Percentiles rank a stretch among this genome's conserved stretches.
These are phyloP conservation scores for Hygrophorus russula DNA, from an alignment of 768 basidiomycete genomes.

Conservation along the genomic window DNA sequence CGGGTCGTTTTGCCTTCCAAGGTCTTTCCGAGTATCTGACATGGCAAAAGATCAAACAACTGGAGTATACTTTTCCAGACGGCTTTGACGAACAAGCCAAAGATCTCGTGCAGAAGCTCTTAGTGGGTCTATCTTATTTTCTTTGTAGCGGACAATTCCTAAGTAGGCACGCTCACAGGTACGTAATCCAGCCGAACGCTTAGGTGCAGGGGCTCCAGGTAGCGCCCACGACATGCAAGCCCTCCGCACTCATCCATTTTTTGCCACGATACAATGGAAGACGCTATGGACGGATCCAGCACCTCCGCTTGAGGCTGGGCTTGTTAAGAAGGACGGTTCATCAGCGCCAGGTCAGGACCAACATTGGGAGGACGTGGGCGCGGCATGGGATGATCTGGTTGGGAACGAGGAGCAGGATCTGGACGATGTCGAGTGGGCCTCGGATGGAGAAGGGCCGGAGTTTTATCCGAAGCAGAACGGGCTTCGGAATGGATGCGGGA, in stretches of 20 bases:
- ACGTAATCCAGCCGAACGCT: conserved; percentile 24
- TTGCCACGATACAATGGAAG: conserved; percentile 36
- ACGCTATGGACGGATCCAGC: conserved; percentile 44
- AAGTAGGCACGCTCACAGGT: conserved; percentile 12
- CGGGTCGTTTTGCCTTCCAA: conserved; percentile 86
- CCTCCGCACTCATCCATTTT: conserved; percentile 43
- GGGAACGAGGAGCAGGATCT: conserved; percentile 17
- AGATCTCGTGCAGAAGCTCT: conserved; percentile 65
- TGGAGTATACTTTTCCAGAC: conserved; percentile 81
- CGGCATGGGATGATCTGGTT: conserved; percentile 41
- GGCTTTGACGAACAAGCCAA: conserved; percentile 75
- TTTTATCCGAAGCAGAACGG: conserved; percentile 5
- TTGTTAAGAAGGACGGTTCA: conserved; percentile 34
- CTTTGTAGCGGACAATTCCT: neutral
- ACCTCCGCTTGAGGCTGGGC: conserved; percentile 41
- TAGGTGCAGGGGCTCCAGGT: conserved; percentile 36
- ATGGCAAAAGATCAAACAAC: conserved; percentile 86
- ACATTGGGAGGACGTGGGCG: conserved; percentile 43
- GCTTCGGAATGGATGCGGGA: conserved; percentile 11
- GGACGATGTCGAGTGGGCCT: conserved; percentile 44
- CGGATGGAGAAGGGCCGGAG: conserved; percentile 27
- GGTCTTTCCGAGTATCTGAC: conserved; percentile 88
- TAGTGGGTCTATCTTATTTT: conserved; percentile 36
- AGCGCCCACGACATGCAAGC: conserved; percentile 26
- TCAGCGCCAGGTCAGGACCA: conserved; percentile 20